A percentile compares a stretch with the other conserved stretches of the same genome.
These are phyloP conservation scores for Phialophora macrospora DNA, from an alignment of 2,329 filamentous ascomycete species.

Conservation along the genomic window DNA sequence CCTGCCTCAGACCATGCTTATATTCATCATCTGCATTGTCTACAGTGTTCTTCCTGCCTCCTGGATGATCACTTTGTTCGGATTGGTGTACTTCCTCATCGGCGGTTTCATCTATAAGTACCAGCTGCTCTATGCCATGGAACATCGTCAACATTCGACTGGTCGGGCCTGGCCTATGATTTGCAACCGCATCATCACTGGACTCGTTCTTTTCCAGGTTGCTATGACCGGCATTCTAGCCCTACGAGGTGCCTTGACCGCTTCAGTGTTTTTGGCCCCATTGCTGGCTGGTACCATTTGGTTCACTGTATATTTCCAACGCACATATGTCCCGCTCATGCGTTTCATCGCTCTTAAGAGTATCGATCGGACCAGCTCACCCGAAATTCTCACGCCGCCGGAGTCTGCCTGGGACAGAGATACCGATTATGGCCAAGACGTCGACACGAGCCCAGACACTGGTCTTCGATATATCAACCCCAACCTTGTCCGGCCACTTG, in stretches of 20 bases:
- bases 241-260: conserved; percentile 71
- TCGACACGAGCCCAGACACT: conserved; percentile 48
- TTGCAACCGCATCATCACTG: conserved; percentile 85
- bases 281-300: conserved; percentile 80
- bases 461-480: conserved; percentile 55
- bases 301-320: conserved; percentile 82
- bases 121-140: conserved; percentile 97
- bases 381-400: conserved; percentile 35
- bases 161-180: conserved; percentile 97
- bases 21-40: conserved; percentile 93
- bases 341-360: conserved; percentile 90
- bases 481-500: conserved; percentile 51
- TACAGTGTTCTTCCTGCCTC: conserved; percentile 86
- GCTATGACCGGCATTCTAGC: conserved; percentile 88
- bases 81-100: conserved; percentile 75
- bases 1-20: conserved; percentile 85
- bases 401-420: conserved; percentile 52
- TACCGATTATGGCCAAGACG: conserved; percentile 48
- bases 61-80: conserved; percentile 79
- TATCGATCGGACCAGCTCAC: conserved; percentile 68
- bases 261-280: conserved; percentile 74
- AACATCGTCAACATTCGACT: conserved; percentile 91
- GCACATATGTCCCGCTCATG: conserved; percentile 84
- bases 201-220: conserved; percentile 84
- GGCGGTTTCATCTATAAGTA: conserved; percentile 95